Evolutionary conservation across 371 early-diverging fungal genomes (phyloP), one percentile per base, ranked within the genome.

Genomic region (Rhizomucor miehei): DNA sequence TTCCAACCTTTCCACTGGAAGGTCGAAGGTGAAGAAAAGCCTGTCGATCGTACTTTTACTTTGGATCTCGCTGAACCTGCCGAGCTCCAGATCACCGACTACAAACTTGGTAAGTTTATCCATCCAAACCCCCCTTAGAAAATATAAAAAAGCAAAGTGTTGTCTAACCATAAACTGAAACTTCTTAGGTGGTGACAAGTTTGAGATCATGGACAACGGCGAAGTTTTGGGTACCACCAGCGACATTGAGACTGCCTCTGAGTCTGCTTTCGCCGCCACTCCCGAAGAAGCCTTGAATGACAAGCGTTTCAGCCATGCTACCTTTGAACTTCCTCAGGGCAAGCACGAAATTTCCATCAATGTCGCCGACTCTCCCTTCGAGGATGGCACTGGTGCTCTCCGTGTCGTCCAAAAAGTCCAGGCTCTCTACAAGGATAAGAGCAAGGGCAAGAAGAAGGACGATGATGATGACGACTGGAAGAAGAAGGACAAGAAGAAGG

Each of bases 281-380:
- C 49, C 65, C 47, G 73, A 63, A 44, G 56, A 63, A 40, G 67
- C 67, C 10, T 46, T 62, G 19, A 40, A 47, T 16, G 69, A 65
- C 58, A 52, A 57, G 14, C 66, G 60, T 21, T 59, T 68, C 46
- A 63, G 68, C 60, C 64, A 64, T 51, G 60, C 46, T 38, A 48
- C 36, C 37, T 62, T 59, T 34, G 47, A 51, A 20, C 58, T 67
- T 25, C 57, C 46, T 16, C 52, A 52, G 19, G 67, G 72, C 44
- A 17, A 44, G n/a, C 67, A 71, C 47, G 59, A 65, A 24, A 67
- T 71, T 44, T 59, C 63, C 2, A 57, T 71, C 56, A 67, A 63
- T 35, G 62, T 61, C 36, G 57, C 62, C 48, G 55, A 64, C 34
- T 54, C 72, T 8, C 52, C 56, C 37, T 44, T 44, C n/a, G 57